Evolutionary conservation across 441 rosid genomes (phyloP).

Genomic region (Erodium moschatum): DNA sequence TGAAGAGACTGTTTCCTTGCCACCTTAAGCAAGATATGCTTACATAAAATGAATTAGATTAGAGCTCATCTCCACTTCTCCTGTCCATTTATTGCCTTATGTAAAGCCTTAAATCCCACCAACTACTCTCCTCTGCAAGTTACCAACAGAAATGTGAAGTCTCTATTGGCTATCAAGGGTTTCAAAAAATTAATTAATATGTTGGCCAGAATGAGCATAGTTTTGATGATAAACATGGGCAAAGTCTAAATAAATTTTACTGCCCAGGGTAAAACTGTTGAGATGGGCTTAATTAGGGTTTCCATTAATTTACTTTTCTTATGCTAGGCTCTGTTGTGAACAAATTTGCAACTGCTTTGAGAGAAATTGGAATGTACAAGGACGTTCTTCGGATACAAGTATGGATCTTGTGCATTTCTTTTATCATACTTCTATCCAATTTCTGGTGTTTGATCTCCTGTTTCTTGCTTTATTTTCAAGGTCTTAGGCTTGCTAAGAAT

Average conservation of each 20-base stretch:
- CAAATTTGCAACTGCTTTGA: conserved; percentile 13
- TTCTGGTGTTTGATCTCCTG: conserved; percentile 4
- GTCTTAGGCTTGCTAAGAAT: conserved; percentile 5
- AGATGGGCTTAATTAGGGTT: neutral
- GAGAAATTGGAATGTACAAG: conserved; percentile 18
- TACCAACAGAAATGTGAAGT: neutral
- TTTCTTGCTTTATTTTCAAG: conserved; percentile 7
- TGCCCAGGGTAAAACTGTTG: neutral
- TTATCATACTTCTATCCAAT: neutral
- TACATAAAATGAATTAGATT: no score
- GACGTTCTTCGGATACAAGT: conserved; percentile 19
- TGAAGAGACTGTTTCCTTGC: neutral
- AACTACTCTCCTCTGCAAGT: neutral
- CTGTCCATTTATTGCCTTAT: neutral
- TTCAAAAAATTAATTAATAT: neutral
- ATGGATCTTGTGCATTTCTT: conserved; percentile 2
- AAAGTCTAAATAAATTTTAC: neutral
- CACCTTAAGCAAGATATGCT: neutral
- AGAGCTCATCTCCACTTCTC: neutral
- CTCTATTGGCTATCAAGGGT: neutral
- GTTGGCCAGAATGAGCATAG: neutral
- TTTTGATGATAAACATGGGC: neutral
- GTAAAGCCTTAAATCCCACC: conserved; percentile 1
- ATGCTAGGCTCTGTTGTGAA: conserved; percentile 14
- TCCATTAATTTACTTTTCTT: conserved; percentile 1